phyloP scores from a whole-genome alignment of 176 grass and related monocot genomes.

The Sorghum bicolor region Sorghum_bicolor_NCBIv3 NC_012871.2:5503001-5503500 shows the following conservation, averaged over 20 bases:
- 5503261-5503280: not conserved
- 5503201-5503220: not conserved
- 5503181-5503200: not conserved
- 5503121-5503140: constrained; percentile 99
- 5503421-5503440: not conserved
- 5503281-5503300: not conserved
- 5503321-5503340: not conserved
- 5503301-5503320: not conserved
- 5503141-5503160: constrained; percentile 88
- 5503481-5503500: too few relatives aligned
- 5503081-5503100: constrained; percentile 64
- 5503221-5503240: not conserved
- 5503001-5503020: not conserved
- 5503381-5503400: not conserved
- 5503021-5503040: not conserved
- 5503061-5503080: not conserved
- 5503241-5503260: not conserved
- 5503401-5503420: not conserved
- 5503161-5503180: constrained; percentile 18
- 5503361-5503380: not conserved
- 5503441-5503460: not conserved
- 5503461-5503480: too few relatives aligned
- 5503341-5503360: not conserved
- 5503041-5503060: not conserved
- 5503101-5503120: constrained; percentile 86